Percentiles rank a stretch among this genome's conserved stretches.
phyloP scores from a whole-genome alignment of 176 grass and related monocot genomes.

The Aegilops longissima region DNA sequence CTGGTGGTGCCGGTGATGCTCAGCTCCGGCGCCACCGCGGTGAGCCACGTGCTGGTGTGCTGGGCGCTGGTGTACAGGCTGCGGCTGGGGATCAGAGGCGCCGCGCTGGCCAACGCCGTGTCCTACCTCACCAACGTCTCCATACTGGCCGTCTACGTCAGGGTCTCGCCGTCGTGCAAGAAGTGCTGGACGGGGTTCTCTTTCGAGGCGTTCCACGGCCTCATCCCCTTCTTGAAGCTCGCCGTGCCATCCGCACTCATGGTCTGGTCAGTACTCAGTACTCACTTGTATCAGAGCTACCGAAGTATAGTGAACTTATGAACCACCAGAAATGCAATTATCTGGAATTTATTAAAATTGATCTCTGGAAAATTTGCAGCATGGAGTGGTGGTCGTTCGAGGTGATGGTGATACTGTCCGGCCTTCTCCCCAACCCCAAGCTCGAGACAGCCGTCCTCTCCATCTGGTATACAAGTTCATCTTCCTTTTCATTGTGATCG shows the following conservation, averaged over 20 bases:
- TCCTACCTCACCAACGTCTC: conserved; percentile 48
- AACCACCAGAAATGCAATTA: too few species aligned
- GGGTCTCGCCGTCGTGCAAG: conserved; percentile 40
- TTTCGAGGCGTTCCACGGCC: conserved; percentile 34
- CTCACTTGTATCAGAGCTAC: too few species aligned
- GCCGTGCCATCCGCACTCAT: conserved; percentile 54
- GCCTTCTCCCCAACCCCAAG: neutral
- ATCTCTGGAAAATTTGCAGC: neutral
- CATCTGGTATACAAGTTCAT: conserved; percentile 38
- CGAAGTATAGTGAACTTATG: too few species aligned
- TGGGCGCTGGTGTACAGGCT: conserved; percentile 68
- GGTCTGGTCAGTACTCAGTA: conserved; percentile 57
- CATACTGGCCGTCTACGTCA: conserved; percentile 50
- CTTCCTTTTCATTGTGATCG: neutral
- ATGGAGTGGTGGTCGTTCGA: conserved; percentile 37
- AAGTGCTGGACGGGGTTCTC: conserved; percentile 54
- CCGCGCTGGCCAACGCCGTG: conserved; percentile 50
- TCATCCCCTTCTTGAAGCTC: neutral
- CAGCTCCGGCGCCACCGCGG: conserved; percentile 36
- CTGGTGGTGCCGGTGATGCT: neutral
- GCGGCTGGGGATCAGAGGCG: conserved; percentile 51
- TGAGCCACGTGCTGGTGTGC: conserved; percentile 55
- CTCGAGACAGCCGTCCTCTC: neutral
- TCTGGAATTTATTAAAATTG: too few species aligned
- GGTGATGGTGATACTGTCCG: neutral